phyloP scores from a whole-genome alignment of 306 rosid genomes.

The Casuarina glauca region DNA sequence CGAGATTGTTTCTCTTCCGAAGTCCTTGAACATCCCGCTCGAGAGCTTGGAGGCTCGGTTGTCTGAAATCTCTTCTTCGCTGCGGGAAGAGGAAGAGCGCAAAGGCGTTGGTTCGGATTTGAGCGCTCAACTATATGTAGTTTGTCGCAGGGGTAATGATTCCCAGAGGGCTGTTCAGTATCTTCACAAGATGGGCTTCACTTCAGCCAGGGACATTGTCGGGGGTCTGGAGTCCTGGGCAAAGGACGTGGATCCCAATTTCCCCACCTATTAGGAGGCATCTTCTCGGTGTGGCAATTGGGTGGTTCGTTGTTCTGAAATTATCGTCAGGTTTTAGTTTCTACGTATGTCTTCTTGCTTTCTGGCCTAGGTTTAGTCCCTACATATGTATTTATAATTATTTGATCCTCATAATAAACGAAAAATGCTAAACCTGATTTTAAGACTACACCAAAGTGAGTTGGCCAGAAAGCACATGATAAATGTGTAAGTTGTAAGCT shows the following conservation, averaged over 20 bases:
- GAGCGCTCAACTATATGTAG: slow-evolving; percentile 49
- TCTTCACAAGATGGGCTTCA: slow-evolving; percentile 73
- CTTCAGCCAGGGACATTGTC: slow-evolving; percentile 74
- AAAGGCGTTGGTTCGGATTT: slow-evolving; percentile 10
- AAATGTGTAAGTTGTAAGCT: too few relatives aligned
- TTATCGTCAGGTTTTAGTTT: neutral
- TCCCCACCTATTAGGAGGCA: slow-evolving; percentile 48
- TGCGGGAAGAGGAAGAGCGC: slow-evolving; percentile 30
- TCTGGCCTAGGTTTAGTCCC: neutral
- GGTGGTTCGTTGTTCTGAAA: neutral
- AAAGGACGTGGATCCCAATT: slow-evolving; percentile 66
- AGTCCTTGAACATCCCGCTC: slow-evolving; percentile 76
- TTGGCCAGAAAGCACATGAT: too few relatives aligned
- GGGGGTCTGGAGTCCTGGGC: slow-evolving; percentile 93
- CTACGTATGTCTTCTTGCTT: neutral
- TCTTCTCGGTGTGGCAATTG: neutral
- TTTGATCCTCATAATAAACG: neutral
- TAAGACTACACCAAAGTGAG: neutral
- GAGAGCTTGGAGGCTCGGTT: slow-evolving; percentile 62
- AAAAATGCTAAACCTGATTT: neutral
- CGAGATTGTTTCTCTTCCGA: slow-evolving; percentile 86
- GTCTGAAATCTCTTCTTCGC: slow-evolving; percentile 47
- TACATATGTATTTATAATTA: neutral
- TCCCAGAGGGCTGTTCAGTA: slow-evolving; percentile 86
- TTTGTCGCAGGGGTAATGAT: slow-evolving; percentile 96